Conservation (phyloP, 2,329 filamentous ascomycete genomes). For the Sordariomycetes sp. region DNA sequence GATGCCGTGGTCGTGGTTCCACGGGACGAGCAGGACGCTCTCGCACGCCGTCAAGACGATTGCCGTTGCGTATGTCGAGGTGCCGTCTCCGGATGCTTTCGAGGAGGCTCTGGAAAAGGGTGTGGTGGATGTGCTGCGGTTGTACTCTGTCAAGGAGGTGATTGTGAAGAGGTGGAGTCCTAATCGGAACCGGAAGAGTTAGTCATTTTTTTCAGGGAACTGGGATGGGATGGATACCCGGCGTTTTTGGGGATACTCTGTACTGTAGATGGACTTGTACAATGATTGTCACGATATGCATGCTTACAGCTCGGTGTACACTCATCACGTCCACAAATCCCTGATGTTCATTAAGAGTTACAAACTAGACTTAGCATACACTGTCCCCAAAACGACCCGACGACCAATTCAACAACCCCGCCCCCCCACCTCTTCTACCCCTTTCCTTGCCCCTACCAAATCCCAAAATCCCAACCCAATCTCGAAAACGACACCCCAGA, state of each 20-base stretch:
- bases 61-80: constrained; percentile 80
- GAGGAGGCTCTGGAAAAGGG: constrained; percentile 32
- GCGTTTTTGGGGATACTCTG: neutral
- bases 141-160: constrained; percentile 70
- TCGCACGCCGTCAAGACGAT: constrained; percentile 83
- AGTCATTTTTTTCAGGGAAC: neutral
- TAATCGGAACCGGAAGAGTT: constrained; percentile 28
- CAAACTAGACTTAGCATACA: neutral
- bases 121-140: constrained; percentile 48
- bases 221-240: neutral
- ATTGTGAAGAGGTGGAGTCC: constrained; percentile 53
- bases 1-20: constrained; percentile 68
- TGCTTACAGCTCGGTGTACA: neutral
- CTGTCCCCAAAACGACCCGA: neutral
- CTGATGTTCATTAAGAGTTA: neutral
- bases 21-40: constrained; percentile 80
- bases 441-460: neutral
- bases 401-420: neutral
- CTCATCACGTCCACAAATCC: neutral
- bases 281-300: neutral
- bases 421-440: too few species aligned
- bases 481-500: neutral
- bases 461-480: neutral
- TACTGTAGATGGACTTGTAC: neutral
- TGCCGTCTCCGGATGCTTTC: constrained; percentile 53